These are phyloP conservation scores for Setaria viridis DNA, from an alignment of 202 grass and related monocot genomes.

Conservation along the genomic window DNA sequence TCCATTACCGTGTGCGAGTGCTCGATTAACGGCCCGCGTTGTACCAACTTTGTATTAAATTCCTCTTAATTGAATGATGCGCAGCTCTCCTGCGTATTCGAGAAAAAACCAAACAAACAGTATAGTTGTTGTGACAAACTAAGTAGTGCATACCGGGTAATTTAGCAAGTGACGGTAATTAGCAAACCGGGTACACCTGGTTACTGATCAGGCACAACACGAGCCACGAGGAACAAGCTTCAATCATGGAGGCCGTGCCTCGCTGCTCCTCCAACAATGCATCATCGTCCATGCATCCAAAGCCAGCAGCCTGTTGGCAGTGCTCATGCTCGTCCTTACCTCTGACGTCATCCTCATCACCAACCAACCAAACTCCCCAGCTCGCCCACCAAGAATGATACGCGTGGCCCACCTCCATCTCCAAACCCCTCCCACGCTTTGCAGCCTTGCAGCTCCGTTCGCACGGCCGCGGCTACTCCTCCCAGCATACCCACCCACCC, in stretches of 20 bases:
- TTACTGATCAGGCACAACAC: not conserved
- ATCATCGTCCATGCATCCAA: not conserved
- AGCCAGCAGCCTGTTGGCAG: not conserved
- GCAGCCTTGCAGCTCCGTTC: not conserved
- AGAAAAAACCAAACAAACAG: too few species aligned
- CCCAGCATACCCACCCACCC: accelerated
- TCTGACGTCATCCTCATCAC: not conserved
- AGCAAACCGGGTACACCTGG: not conserved
- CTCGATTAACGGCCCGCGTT: too few species aligned
- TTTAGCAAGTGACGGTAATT: too few species aligned
- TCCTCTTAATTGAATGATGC: too few species aligned
- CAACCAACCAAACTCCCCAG: not conserved
- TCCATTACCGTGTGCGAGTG: too few species aligned
- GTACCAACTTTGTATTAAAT: too few species aligned
- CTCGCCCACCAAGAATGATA: conserved; percentile 6
- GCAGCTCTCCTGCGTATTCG: too few species aligned
- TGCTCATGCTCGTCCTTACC: not conserved
- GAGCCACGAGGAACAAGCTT: not conserved
- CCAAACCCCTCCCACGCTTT: not conserved
- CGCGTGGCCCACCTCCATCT: not conserved
- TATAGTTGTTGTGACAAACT: too few species aligned
- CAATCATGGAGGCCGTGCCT: not conserved
- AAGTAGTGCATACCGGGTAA: too few species aligned
- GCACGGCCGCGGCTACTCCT: not conserved
- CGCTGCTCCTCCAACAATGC: too few species aligned